phyloP scores from a whole-genome alignment of 176 grass and related monocot species.

The Eragrostis nindensis region DNA sequence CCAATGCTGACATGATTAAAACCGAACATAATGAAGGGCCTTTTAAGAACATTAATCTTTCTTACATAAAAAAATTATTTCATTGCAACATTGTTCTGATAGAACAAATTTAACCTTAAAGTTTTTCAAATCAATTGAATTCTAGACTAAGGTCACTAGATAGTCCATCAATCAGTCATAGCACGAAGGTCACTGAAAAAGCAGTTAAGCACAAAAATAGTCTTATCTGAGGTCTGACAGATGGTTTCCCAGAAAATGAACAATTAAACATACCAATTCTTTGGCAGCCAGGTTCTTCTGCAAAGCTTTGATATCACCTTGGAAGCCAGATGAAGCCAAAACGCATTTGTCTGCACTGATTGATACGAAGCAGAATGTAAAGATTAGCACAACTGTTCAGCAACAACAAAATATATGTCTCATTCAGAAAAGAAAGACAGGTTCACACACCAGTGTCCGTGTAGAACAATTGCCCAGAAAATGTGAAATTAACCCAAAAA shows the following conservation, averaged over 20 bases:
- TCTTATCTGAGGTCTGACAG: not conserved
- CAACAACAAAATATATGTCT: not conserved
- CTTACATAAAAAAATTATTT: not conserved
- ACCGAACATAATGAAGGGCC: not conserved
- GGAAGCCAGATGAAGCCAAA: slow-evolving; percentile 86
- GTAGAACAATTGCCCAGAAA: not conserved
- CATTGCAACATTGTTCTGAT: not conserved
- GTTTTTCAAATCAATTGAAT: not conserved
- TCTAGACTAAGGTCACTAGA: too few species aligned
- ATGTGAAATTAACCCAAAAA: not conserved
- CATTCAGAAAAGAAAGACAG: not conserved
- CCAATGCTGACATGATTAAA: not conserved
- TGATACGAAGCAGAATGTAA: not conserved
- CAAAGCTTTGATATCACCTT: slow-evolving; percentile 86
- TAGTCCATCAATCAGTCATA: not conserved
- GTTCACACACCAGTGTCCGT: too few species aligned
- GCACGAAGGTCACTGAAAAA: not conserved
- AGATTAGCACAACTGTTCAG: not conserved
- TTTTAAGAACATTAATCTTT: not conserved
- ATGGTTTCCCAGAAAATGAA: not conserved
- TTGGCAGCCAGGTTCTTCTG: slow-evolving; percentile 80
- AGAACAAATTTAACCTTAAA: not conserved
- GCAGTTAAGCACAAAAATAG: not conserved
- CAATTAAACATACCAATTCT: slow-evolving; percentile 58
- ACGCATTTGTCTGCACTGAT: slow-evolving; percentile 74